These are phyloP conservation scores for Epichloe bromicola DNA, from an alignment of 2,329 filamentous ascomycete genomes.

Conservation along the genomic window DNA sequence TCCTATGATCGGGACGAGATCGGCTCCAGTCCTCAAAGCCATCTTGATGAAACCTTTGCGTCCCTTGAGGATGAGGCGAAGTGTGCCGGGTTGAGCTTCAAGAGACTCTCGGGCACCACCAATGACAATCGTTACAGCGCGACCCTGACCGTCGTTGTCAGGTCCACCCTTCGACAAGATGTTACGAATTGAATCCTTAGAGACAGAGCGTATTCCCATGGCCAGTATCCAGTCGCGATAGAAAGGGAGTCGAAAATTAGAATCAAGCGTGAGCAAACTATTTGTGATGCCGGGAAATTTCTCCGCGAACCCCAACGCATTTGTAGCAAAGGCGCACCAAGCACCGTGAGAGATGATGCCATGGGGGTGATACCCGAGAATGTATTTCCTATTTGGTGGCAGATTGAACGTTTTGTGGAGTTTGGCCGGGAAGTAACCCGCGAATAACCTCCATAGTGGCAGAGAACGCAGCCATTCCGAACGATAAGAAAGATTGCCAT, in stretches of 20 bases:
- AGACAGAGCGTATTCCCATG: conserved; percentile 80
- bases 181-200: conserved; percentile 83
- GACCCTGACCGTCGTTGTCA: conserved; percentile 74
- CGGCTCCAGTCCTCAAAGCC: conserved; percentile 81
- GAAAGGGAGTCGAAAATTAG: conserved; percentile 86
- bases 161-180: conserved; percentile 65
- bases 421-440: conserved; percentile 79
- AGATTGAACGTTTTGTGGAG: conserved; percentile 77
- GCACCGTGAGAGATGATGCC: conserved; percentile 97
- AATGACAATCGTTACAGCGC: conserved; percentile 92
- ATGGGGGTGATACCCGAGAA: conserved; percentile 90
- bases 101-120: conserved; percentile 88
- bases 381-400: conserved; percentile 75
- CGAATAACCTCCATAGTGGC: conserved; percentile 77
- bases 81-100: conserved; percentile 64
- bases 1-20: conserved; percentile 79
- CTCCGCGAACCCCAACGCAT: conserved; percentile 73
- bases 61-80: conserved; percentile 67
- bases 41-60: conserved; percentile 92
- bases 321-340: conserved; percentile 81
- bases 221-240: conserved; percentile 90
- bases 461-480: conserved; percentile 61
- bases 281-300: conserved; percentile 95
- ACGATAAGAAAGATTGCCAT: conserved; percentile 62
- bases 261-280: conserved; percentile 83